Conservation (phyloP, 495 filamentous ascomycete species). For the Xylaria venustula region DNA sequence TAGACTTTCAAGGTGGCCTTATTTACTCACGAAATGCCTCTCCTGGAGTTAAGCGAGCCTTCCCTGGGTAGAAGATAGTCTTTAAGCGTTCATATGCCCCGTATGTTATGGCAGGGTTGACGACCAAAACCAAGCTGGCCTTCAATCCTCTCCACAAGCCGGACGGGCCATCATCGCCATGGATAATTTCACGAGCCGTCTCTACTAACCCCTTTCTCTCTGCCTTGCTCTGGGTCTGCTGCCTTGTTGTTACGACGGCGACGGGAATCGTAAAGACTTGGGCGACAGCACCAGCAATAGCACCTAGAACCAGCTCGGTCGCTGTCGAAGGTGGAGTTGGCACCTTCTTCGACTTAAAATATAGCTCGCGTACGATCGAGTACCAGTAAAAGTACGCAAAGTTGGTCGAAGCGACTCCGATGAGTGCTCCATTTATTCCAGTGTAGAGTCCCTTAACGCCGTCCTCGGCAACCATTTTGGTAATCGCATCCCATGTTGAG, state of each 20-base stretch:
- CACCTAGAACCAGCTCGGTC: conserved; percentile 82
- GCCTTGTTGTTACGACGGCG: conserved; percentile 89
- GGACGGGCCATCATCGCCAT: conserved; percentile 84
- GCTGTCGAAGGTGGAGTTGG: conserved; percentile 72
- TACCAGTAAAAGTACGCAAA: conserved; percentile 99
- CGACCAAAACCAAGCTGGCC: conserved; percentile 92
- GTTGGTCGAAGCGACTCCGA: conserved; percentile 95
- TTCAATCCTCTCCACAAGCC: conserved; percentile 96
- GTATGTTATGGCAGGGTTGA: conserved; percentile 98
- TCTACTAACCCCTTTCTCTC: conserved; percentile 86
- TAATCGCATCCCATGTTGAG: conserved; percentile 83
- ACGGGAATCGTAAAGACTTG: conserved; percentile 97
- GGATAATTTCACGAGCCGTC: conserved; percentile 83
- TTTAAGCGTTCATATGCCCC: conserved; percentile 92
- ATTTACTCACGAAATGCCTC: conserved; percentile 82
- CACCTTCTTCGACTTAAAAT: conserved; percentile 65
- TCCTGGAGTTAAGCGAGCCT: conserved; percentile 72
- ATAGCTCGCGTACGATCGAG: conserved; percentile 79
- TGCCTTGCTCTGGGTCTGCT: conserved; percentile 83
- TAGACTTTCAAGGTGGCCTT: not conserved
- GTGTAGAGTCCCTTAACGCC: conserved; percentile 82
- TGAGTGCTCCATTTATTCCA: conserved; percentile 78
- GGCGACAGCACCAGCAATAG: conserved; percentile 83
- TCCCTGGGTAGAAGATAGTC: conserved; percentile 74
- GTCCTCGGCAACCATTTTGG: conserved; percentile 79